Conservation (phyloP, 2,329 filamentous ascomycete genomes). For the Anisogramma anomala region DNA sequence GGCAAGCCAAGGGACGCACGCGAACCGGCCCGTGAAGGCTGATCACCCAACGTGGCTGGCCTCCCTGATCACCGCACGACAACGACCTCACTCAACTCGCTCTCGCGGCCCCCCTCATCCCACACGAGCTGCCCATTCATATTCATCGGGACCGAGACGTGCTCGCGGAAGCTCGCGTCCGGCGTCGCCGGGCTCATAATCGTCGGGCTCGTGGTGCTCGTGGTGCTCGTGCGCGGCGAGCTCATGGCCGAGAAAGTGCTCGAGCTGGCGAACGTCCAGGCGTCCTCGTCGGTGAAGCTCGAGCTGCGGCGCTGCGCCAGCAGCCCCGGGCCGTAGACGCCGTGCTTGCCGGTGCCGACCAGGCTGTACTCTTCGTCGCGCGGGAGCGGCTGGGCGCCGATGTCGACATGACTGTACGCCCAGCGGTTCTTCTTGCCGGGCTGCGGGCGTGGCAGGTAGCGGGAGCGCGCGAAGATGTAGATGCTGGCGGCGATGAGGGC, state of each 20-base stretch:
- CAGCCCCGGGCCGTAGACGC: slow-evolving; percentile 36
- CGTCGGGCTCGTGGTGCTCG: slow-evolving; percentile 36
- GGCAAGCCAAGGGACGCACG: too few relatives aligned
- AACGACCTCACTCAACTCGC: slow-evolving; percentile 35
- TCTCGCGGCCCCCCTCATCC: slow-evolving; percentile 28
- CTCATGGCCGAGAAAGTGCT: slow-evolving; percentile 48
- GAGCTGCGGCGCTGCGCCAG: slow-evolving; percentile 29
- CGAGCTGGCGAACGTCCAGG: slow-evolving; percentile 81
- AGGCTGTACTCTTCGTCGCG: slow-evolving; percentile 36
- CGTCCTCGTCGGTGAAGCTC: slow-evolving; percentile 54
- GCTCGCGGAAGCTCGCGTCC: slow-evolving; percentile 27
- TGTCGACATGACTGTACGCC: slow-evolving; percentile 91
- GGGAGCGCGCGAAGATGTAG: slow-evolving; percentile 71
- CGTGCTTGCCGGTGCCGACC: slow-evolving; percentile 31
- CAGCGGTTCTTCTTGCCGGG: slow-evolving; percentile 77
- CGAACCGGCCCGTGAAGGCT: too few relatives aligned
- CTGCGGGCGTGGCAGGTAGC: slow-evolving; percentile 74
- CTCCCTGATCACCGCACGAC: slow-evolving; percentile 28
- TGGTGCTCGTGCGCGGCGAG: slow-evolving; percentile 27
- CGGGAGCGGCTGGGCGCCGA: slow-evolving; percentile 46
- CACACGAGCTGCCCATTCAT: slow-evolving; percentile 20
- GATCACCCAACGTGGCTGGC: too few relatives aligned
- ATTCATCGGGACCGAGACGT: slow-evolving; percentile 15
- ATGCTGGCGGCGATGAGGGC: slow-evolving; percentile 65
- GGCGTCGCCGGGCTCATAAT: slow-evolving; percentile 39